Percentiles rank a stretch among this genome's conserved stretches.
Conservation (phyloP, 768 basidiomycete species). For the Kwoniella bestiolae region DNA sequence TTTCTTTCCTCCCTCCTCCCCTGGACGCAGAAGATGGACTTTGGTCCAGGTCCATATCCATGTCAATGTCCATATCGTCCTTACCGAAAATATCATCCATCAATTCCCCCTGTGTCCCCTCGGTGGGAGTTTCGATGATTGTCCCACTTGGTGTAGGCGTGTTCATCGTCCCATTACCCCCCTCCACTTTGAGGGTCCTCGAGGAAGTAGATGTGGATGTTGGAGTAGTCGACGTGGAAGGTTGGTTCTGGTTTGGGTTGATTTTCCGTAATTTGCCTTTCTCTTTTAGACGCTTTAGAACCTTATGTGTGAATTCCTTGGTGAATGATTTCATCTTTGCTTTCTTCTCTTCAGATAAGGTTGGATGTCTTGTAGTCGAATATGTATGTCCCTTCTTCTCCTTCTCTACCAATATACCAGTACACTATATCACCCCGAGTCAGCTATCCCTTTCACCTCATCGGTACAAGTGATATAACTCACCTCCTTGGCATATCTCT, state of each 20-base stretch:
- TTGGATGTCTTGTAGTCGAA: constrained; percentile 68
- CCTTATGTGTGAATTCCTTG: constrained; percentile 85
- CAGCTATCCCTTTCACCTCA: no score
- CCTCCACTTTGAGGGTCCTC: neutral
- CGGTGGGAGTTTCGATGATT: constrained; percentile 4
- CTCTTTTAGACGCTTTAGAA: constrained; percentile 59
- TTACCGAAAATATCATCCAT: constrained; percentile 33
- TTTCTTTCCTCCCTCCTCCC: neutral
- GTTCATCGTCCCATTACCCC: neutral
- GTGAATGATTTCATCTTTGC: constrained; percentile 89
- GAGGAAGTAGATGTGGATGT: constrained; percentile 16
- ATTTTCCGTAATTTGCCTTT: constrained; percentile 42
- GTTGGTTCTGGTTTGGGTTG: neutral
- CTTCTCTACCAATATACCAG: constrained; percentile 83
- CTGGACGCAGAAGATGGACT: constrained; percentile 1
- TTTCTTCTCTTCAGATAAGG: constrained; percentile 80
- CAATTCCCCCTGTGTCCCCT: neutral
- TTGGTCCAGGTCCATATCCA: constrained; percentile 19
- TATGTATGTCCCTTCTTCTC: constrained; percentile 89
- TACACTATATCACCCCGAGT: constrained; percentile 64
- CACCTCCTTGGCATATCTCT: constrained; percentile 94
- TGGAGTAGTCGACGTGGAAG: constrained; percentile 1
- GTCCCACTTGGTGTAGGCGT: constrained; percentile 15
- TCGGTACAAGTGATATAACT: constrained; percentile 41
- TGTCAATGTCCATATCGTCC: constrained; percentile 22